Conservation (phyloP, 345 rosid genomes). For the Cardamine resedifolia region DNA sequence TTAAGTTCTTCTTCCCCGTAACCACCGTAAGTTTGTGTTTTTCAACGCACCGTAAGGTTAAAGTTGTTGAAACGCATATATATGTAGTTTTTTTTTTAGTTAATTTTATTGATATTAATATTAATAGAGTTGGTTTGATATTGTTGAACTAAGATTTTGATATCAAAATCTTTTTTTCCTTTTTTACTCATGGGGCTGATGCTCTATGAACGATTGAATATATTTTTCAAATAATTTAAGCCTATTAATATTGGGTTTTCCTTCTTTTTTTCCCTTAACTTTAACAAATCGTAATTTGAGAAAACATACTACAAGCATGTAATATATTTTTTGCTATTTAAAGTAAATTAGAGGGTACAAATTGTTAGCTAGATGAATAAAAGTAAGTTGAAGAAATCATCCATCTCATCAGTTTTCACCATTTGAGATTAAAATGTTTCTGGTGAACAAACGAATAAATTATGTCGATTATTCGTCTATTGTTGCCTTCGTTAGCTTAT, state of each 20-base stretch:
- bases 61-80: constrained; percentile 5
- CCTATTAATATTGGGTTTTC: background rate
- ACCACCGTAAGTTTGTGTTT: constrained; percentile 16
- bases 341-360: too few relatives aligned
- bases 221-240: background rate
- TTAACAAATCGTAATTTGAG: background rate
- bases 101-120: background rate
- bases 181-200: background rate
- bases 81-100: background rate
- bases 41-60: constrained; percentile 22
- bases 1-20: constrained; percentile 2
- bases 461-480: background rate
- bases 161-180: too few relatives aligned
- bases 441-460: constrained; percentile 8
- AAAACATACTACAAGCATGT: background rate
- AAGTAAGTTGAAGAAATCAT: too few relatives aligned
- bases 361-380: too few relatives aligned
- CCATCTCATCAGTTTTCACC: too few relatives aligned
- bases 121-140: constrained; percentile 16
- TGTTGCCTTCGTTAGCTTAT: background rate
- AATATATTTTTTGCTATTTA: too few relatives aligned
- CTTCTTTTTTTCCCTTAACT: background rate
- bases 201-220: background rate
- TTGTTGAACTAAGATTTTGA: constrained; percentile 26
- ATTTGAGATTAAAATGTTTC: background rate